Conservation (phyloP, 2,329 filamentous ascomycete species). For the Fusarium concolor region DNA sequence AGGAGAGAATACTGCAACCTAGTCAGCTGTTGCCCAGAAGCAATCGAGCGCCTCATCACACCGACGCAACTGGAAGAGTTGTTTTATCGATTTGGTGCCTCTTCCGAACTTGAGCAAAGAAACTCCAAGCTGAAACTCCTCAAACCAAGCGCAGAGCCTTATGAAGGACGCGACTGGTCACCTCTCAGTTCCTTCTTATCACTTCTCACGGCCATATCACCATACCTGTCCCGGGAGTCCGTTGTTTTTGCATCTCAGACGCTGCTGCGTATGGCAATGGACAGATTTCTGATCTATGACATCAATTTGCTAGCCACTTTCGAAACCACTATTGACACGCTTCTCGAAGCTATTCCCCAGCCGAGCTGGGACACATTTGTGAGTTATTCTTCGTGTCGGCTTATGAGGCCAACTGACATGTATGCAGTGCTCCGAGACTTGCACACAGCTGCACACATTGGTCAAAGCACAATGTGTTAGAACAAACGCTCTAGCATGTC, state of each 20-base stretch:
- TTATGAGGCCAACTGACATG: constrained; percentile 5
- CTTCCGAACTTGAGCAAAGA: constrained; percentile 55
- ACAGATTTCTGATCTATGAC: constrained; percentile 61
- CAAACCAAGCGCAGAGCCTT: constrained; percentile 46
- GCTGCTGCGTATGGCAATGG: constrained; percentile 67
- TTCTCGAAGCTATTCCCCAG: constrained; percentile 57
- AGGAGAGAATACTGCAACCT: constrained; percentile 71
- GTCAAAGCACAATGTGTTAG: constrained; percentile 64
- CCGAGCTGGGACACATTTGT: constrained; percentile 57
- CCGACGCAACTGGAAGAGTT: constrained; percentile 61
- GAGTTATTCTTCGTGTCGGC: constrained; percentile 39
- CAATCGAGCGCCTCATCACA: constrained; percentile 59
- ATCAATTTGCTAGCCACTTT: constrained; percentile 55
- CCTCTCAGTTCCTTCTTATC: constrained; percentile 57
- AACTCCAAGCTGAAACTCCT: constrained; percentile 36
- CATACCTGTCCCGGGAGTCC: constrained; percentile 50
- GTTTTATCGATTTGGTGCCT: constrained; percentile 70
- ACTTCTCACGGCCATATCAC: constrained; percentile 55
- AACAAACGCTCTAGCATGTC: constrained; percentile 66
- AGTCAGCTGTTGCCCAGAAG: constrained; percentile 57
- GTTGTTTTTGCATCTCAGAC: constrained; percentile 57
- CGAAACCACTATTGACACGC: constrained; percentile 56
- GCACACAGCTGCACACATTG: constrained; percentile 58
- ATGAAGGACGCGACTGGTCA: constrained; percentile 59
- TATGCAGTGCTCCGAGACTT: constrained; percentile 62